phyloP scores from a whole-genome alignment of 805 yeast genomes.

The Torulaspora franciscae region DNA sequence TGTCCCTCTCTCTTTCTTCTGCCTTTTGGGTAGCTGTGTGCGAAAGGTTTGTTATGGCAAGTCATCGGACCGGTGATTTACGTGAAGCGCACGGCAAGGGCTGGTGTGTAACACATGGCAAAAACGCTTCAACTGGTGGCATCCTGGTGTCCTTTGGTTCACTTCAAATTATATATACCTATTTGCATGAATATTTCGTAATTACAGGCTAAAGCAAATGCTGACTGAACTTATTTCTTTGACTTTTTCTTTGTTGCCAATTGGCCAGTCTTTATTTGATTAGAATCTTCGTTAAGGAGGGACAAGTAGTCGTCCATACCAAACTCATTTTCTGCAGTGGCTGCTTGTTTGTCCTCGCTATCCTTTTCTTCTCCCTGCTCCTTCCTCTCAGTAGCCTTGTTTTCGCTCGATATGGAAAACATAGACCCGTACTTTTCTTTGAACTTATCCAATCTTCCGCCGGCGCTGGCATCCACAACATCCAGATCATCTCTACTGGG shows the following conservation, averaged over 20 bases:
- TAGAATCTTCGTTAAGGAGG: constrained; percentile 28
- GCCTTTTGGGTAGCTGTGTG: not conserved
- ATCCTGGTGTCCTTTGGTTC: not conserved
- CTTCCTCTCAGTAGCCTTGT: not conserved
- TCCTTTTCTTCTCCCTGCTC: constrained; percentile 3
- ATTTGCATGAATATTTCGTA: constrained; percentile 4
- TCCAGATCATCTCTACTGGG: constrained; percentile 73
- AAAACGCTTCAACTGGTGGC: not conserved
- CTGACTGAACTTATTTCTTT: constrained; percentile 18
- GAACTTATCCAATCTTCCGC: constrained; percentile 74
- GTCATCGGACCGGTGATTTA: not conserved
- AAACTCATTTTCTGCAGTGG: constrained; percentile 16
- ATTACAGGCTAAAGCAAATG: not conserved
- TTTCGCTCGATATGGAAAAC: constrained; percentile 38
- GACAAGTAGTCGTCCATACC: constrained; percentile 35
- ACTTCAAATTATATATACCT: constrained; percentile 7
- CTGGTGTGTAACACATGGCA: too few species aligned
- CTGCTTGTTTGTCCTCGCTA: constrained; percentile 1
- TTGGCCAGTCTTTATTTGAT: constrained; percentile 34
- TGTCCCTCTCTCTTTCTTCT: not conserved
- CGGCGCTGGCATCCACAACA: constrained; percentile 72
- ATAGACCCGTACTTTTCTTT: constrained; percentile 55
- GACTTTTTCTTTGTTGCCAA: constrained; percentile 30
- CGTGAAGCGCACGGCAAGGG: not conserved
- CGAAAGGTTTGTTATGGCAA: not conserved